phyloP scores from a whole-genome alignment of 1,284 basidiomycete genomes.

The Inonotus hispidus region DNA sequence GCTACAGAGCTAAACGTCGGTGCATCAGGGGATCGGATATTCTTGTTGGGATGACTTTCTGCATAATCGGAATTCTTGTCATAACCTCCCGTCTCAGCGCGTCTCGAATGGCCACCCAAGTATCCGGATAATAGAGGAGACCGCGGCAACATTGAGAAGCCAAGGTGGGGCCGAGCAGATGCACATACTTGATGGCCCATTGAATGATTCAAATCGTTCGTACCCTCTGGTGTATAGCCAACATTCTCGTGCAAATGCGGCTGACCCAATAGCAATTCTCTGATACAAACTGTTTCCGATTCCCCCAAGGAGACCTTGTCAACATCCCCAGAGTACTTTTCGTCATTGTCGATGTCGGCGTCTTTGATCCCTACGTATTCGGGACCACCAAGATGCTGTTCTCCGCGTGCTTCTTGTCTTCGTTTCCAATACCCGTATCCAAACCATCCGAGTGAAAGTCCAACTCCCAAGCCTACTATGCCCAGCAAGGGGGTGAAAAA shows the following conservation, averaged over 20 bases:
- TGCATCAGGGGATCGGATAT: conserved; percentile 6
- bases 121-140: conserved; percentile 1
- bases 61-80: neutral
- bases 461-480: conserved; percentile 32
- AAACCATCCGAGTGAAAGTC: conserved; percentile 22
- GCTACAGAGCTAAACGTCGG: conserved; percentile 14
- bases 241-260: neutral
- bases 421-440: conserved; percentile 10
- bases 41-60: neutral
- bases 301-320: neutral
- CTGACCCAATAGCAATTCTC: neutral
- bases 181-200: neutral
- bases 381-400: conserved; percentile 2
- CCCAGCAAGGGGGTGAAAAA: conserved; percentile 39
- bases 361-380: conserved; percentile 2
- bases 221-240: neutral
- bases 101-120: neutral
- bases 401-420: neutral
- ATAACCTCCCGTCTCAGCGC: neutral
- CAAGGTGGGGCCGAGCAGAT: neutral
- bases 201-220: neutral
- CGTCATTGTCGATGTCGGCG: neutral
- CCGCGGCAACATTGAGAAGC: neutral
- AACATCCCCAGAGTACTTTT: neutral
- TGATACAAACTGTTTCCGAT: neutral